Percentiles rank a stretch among this genome's conserved stretches.
phyloP scores from a whole-genome alignment of 2,329 filamentous ascomycete species.

The Penicillium sp. region DNA sequence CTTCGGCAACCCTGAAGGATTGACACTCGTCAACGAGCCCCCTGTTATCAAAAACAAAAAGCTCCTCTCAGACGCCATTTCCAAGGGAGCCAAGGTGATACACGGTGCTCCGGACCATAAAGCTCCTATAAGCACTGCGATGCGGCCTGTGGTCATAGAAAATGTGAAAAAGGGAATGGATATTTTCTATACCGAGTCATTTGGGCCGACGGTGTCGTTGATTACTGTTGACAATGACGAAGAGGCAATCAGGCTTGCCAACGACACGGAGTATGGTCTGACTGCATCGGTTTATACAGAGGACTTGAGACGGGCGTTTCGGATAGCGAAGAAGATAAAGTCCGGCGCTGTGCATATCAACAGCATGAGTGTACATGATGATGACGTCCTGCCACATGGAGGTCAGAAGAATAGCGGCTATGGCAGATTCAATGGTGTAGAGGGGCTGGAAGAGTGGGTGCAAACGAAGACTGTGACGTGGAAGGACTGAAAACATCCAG shows the following conservation, averaged over 20 bases:
- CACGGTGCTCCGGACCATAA: neutral
- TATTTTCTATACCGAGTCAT: constrained; percentile 56
- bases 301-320: neutral
- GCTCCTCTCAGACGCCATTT: constrained; percentile 4
- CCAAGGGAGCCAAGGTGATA: neutral
- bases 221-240: constrained; percentile 47
- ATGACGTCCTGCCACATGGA: constrained; percentile 5
- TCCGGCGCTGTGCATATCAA: constrained; percentile 12
- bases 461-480: constrained; percentile 10
- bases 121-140: constrained; percentile 25
- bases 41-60: neutral
- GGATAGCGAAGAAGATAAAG: constrained; percentile 1
- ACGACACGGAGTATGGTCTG: constrained; percentile 39
- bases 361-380: constrained; percentile 9
- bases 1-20: neutral
- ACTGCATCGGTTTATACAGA: constrained; percentile 45
- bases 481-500: neutral
- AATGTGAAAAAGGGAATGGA: constrained; percentile 65
- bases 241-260: constrained; percentile 37
- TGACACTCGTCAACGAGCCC: neutral
- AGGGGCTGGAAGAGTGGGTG: constrained; percentile 6
- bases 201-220: constrained; percentile 65
- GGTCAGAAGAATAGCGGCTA: constrained; percentile 9
- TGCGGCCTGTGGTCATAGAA: constrained; percentile 61
- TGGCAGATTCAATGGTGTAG: constrained; percentile 2